Evolutionary conservation across 2,329 filamentous ascomycete genomes (phyloP).

Genomic region (Colletotrichum sp.): DNA sequence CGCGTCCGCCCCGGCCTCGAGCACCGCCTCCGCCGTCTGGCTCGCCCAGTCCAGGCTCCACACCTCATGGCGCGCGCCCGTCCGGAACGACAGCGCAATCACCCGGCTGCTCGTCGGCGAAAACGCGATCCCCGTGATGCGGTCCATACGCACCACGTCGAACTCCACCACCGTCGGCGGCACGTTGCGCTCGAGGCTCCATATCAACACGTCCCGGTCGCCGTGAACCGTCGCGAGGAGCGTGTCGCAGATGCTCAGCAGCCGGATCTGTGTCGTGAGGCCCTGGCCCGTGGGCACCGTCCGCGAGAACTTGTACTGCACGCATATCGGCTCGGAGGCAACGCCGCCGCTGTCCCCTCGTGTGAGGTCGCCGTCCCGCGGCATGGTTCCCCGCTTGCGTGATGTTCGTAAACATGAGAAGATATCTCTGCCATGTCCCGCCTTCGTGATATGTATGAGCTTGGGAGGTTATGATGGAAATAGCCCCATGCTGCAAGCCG

Average conservation of each 20-base stretch:
- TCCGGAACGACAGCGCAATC: neutral
- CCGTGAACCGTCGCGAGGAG: conserved; percentile 4
- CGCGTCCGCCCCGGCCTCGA: neutral
- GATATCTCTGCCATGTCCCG: neutral
- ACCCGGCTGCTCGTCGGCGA: neutral
- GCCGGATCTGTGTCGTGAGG: neutral
- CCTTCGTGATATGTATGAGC: neutral
- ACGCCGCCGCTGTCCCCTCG: neutral
- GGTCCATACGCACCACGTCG: neutral
- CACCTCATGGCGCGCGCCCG: neutral
- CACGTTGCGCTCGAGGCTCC: neutral
- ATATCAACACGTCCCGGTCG: neutral
- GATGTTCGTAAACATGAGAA: neutral
- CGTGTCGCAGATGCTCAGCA: neutral
- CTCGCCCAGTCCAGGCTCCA: neutral
- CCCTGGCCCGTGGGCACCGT: neutral
- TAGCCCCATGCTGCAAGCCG: neutral
- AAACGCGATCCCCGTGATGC: conserved; percentile 7
- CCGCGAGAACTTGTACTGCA: conserved; percentile 6
- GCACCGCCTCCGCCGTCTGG: neutral
- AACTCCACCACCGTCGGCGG: neutral
- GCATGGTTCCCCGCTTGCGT: neutral
- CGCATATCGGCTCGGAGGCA: neutral
- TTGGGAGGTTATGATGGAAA: neutral
- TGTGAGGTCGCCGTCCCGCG: neutral